A percentile compares a stretch with the other conserved stretches of the same genome.
These are phyloP conservation scores for Fusarium compactum DNA, from an alignment of 2,329 filamentous ascomycete species.

Conservation along the genomic window DNA sequence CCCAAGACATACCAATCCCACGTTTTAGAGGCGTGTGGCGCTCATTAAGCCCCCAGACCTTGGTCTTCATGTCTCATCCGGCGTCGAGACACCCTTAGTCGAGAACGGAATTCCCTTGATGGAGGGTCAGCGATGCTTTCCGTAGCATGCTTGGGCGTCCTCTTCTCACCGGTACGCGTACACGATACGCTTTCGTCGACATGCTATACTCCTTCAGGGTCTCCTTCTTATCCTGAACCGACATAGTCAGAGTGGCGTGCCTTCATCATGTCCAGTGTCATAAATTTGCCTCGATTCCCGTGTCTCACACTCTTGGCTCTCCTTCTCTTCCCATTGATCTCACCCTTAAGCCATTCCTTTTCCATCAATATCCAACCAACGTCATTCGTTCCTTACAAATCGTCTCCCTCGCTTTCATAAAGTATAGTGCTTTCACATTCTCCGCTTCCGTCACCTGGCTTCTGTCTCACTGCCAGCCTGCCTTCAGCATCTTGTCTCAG, in stretches of 20 bases:
- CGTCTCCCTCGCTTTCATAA: constrained; percentile 34
- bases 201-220: constrained; percentile 16
- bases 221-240: background rate
- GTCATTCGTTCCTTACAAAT: constrained; percentile 27
- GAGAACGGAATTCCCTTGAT: constrained; percentile 21
- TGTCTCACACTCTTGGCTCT: constrained; percentile 11
- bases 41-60: background rate
- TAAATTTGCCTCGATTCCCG: constrained; percentile 34
- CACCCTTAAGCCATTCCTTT: constrained; percentile 28
- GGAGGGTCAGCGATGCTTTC: constrained; percentile 32
- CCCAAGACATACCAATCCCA: constrained; percentile 38
- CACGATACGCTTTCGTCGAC: constrained; percentile 31
- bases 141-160: constrained; percentile 14
- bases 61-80: constrained; percentile 19
- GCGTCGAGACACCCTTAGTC: constrained; percentile 12
- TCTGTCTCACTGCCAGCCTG: constrained; percentile 34
- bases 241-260: constrained; percentile 13
- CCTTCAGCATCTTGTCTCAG: constrained; percentile 37
- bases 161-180: constrained; percentile 13
- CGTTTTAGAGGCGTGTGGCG: constrained; percentile 34
- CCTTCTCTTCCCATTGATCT: constrained; percentile 18
- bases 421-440: constrained; percentile 23
- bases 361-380: constrained; percentile 16
- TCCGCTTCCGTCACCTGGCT: constrained; percentile 23
- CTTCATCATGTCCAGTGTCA: constrained; percentile 18